Conservation (phyloP, 306 rosid species). For the Sicyos edulis region DNA sequence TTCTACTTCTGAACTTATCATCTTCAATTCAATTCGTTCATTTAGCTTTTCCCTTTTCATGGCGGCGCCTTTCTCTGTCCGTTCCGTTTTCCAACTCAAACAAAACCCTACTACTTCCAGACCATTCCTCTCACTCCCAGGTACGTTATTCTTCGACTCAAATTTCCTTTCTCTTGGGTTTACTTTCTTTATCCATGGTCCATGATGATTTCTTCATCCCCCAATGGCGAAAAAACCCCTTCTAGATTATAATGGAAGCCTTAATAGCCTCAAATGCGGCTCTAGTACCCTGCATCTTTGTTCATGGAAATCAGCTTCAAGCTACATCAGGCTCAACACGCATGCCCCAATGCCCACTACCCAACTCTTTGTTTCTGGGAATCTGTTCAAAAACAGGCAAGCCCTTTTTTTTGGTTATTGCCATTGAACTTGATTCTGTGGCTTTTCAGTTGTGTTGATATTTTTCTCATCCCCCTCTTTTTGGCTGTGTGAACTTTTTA, state of each 20-base stretch:
- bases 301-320: constrained; percentile 53
- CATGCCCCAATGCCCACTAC: constrained; percentile 29
- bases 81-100: constrained; percentile 41
- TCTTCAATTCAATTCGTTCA: not conserved
- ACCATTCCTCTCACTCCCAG: not conserved
- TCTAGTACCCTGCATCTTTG: constrained; percentile 18
- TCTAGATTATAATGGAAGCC: constrained; percentile 24
- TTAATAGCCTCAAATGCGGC: not conserved
- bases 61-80: constrained; percentile 50
- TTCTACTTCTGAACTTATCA: not conserved
- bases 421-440: too few relatives aligned
- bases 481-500: too few relatives aligned
- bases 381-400: constrained; percentile 41
- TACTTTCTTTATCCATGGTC: too few relatives aligned
- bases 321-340: constrained; percentile 36
- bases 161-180: too few relatives aligned
- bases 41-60: constrained; percentile 29
- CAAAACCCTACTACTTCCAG: constrained; percentile 27
- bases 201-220: too few relatives aligned
- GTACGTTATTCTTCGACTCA: too few relatives aligned
- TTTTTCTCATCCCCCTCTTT: too few relatives aligned
- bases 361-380: constrained; percentile 26
- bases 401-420: constrained; percentile 1
- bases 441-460: too few relatives aligned
- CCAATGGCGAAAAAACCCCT: not conserved